Base-by-base conservation (phyloP, 1,284 basidiomycete species). In the Heterobasidion parviporum region DNA sequence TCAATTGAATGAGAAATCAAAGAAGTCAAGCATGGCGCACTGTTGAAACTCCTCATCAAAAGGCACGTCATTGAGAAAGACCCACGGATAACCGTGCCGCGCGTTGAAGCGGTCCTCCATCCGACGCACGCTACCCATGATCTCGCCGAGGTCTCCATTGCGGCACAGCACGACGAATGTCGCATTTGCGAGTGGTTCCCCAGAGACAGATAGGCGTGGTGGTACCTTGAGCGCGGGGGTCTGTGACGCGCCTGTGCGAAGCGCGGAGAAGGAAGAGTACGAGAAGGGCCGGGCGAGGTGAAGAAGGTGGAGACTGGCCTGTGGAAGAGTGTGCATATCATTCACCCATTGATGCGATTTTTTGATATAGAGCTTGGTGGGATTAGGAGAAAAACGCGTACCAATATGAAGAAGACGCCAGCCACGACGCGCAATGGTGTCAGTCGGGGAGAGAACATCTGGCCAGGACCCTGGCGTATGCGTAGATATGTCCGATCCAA, bases 81-180 rank as follows among this genome's bases (percentile, higher is more conserved):
- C 85, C 64, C 90, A 94, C 32, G 91, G 89, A 68, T 94, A 95
- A 48, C 81, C 72, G 64, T 86, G 92, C 69, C 89, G 87, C 65
- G 85, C 85, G 75, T 94, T 94, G 76, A 94, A 89, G 44, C 86
- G 77, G 65, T 90, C 87, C 69, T 91, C 88, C 69, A 87, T 78
- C 68, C 89, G 87, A 67, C 86, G 87, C 73, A 91, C 78, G 67
- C 86, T 90, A 59, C 68, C 78, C 55, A 88, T 71, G 59, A 93
- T 81, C 2, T 85, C 85, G 61, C 79, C 74, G 51, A 94, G 70
- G 68, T 96, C 94, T 48, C 80, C 74, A 67, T 95, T 95, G 35
- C 93, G 80, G 14, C 90, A 91, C 72, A 96, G 80, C 57, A 94
- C 79, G 44, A 94, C 91, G 65, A 94, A 90, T 3, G 82, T 85